Evolutionary conservation across 1,284 basidiomycete species (phyloP), one percentile per base, ranked within the genome.

Genomic region (Psilocybe mexicana): DNA sequence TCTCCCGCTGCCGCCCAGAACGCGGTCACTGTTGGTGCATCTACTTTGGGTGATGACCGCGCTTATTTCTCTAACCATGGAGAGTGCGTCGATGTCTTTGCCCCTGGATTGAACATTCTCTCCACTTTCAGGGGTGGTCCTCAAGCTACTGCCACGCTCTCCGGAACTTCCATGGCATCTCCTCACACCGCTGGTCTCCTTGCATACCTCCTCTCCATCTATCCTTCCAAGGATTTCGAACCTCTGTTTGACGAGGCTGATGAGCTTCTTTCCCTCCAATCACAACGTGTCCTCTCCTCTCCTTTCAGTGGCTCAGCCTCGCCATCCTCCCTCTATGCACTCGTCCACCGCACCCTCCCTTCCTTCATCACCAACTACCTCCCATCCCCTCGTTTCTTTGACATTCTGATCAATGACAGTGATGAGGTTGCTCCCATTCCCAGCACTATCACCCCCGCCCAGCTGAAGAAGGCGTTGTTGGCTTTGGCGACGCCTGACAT

Each of bases 1-100:
- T 94, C 93, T 4, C 93, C 93, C 52, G 93, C 93, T 28, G 79
- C 82, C 8, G 80, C 91, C 18, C 76, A 84, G 73, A 81, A 86
- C 45, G 90, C 93, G 14, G 82, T 96, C 63, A 96, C 94, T 49
- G 92, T 96, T 55, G 94, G 90, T 62, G 93, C 93, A 25, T 90
- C 90, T 2, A 91, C 90, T 26, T 79, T 93, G 43, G 79, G 72
- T 51, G 94, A 97, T 69, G 87, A 89, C 61, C 87, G 92, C 57
- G 94, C 94, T 35, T 94, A 93, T 80, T 96, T 96, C 80, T 90
- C 88, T 68, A 93, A 93, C 79, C 79, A 79, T 63, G 91, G 91
- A 45, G 61, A 76, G 63, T 93, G 92, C 68, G 90, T 94, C 54
- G 90, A 95, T 70, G 81, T 94, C 62, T 93, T 93, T 66, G 92